phyloP scores from a whole-genome alignment of 768 basidiomycete species.

The Phanerochaete sordida region DNA sequence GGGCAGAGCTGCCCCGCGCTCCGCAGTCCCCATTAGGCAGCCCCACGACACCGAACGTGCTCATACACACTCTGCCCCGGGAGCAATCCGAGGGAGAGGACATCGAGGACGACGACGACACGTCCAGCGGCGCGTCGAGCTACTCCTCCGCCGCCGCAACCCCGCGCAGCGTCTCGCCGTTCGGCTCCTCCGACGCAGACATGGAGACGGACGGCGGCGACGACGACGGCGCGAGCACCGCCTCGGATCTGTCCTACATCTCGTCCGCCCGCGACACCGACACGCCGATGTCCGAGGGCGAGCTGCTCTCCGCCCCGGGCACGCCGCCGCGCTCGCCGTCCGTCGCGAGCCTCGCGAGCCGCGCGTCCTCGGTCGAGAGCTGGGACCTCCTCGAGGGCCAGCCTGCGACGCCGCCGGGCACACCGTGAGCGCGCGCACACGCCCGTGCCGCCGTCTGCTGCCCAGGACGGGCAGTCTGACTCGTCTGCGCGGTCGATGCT shows the following conservation, averaged over 20 bases:
- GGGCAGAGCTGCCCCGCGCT: no score
- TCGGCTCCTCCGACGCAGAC: no score
- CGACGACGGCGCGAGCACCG: not conserved
- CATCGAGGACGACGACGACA: no score
- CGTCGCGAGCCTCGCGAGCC: conserved; percentile 1
- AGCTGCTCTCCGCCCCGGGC: not conserved
- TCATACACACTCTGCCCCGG: no score
- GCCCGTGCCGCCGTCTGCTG: no score
- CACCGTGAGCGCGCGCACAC: no score
- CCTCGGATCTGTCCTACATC: not conserved
- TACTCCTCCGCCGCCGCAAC: not conserved
- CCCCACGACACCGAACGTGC: no score
- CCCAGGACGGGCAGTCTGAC: no score
- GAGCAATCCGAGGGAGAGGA: no score
- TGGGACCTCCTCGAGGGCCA: not conserved
- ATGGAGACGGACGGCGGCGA: not conserved
- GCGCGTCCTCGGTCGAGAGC: not conserved
- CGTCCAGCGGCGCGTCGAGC: not conserved
- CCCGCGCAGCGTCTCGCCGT: not conserved
- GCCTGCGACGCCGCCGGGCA: not conserved
- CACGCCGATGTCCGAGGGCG: not conserved
- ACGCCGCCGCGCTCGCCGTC: conserved; percentile 5
- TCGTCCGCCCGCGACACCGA: not conserved
- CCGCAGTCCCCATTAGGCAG: no score
- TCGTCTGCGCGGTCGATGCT: no score